Conservation (phyloP, 2,329 filamentous ascomycete genomes). For the Ophiobolus disseminans region DNA sequence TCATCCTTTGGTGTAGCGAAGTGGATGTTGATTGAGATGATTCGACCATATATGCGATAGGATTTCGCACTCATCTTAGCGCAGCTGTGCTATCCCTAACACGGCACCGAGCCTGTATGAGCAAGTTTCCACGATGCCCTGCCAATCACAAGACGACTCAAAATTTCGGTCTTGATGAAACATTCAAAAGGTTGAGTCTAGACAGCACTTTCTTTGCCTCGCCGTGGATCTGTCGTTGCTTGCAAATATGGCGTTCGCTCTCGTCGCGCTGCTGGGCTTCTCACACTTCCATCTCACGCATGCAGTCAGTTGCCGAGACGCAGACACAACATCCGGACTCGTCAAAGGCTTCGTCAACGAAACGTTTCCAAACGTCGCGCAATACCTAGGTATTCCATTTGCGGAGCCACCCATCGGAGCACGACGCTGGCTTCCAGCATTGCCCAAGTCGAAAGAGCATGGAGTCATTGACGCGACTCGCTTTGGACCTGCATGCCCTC, state of each 20-base stretch:
- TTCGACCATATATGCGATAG: too few relatives aligned
- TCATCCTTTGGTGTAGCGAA: too few relatives aligned
- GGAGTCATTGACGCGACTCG: slow-evolving; percentile 33
- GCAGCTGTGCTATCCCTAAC: not conserved
- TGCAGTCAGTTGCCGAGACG: slow-evolving; percentile 23
- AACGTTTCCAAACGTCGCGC: slow-evolving; percentile 45
- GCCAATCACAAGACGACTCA: not conserved
- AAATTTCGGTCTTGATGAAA: too few relatives aligned
- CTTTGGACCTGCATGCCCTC: slow-evolving; percentile 39
- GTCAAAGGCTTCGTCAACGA: slow-evolving; percentile 44
- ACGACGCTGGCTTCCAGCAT: slow-evolving; percentile 44
- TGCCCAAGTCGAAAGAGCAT: slow-evolving; percentile 22
- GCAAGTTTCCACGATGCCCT: not conserved
- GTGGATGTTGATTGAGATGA: too few relatives aligned
- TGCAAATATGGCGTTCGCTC: slow-evolving; percentile 14
- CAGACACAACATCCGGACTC: slow-evolving; percentile 37
- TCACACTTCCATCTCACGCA: slow-evolving; percentile 12
- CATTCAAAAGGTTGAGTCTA: too few relatives aligned
- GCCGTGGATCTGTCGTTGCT: too few relatives aligned
- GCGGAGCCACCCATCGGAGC: slow-evolving; percentile 44
- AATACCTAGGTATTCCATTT: slow-evolving; percentile 50
- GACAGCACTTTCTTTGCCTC: too few relatives aligned
- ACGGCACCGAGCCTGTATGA: not conserved
- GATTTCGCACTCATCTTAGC: not conserved
- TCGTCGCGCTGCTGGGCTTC: slow-evolving; percentile 14